Conservation (phyloP, 768 basidiomycete species). For the Tylopilus sp. region DNA sequence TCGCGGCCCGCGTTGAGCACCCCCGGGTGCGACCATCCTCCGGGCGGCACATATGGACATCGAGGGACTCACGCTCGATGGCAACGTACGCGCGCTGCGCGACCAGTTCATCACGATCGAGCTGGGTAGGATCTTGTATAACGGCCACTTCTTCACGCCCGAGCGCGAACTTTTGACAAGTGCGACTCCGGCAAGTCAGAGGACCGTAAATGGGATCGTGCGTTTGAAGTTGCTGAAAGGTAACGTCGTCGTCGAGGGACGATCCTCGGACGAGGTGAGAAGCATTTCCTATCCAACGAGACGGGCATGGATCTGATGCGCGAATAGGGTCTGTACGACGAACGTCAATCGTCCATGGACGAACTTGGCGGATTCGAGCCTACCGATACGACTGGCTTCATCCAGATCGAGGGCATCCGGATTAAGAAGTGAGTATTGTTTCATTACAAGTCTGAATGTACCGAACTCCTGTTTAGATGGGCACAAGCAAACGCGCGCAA, state of each 20-base stretch:
- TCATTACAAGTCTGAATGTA: background rate
- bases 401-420: conserved; percentile 95
- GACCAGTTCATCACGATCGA: conserved; percentile 94
- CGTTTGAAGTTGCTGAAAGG: conserved; percentile 93
- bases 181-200: conserved; percentile 89
- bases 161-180: conserved; percentile 93
- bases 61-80: conserved; percentile 96
- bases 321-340: conserved; percentile 86
- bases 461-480: conserved; percentile 51
- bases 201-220: conserved; percentile 93
- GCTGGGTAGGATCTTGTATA: conserved; percentile 90
- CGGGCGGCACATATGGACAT: conserved; percentile 94
- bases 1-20: conserved; percentile 78
- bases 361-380: conserved; percentile 98
- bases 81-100: conserved; percentile 90
- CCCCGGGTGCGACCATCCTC: conserved; percentile 93
- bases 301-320: background rate
- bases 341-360: conserved; percentile 95
- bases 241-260: conserved; percentile 91
- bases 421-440: conserved; percentile 80
- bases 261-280: conserved; percentile 78
- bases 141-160: conserved; percentile 99
- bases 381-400: conserved; percentile 93
- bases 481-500: conserved; percentile 83
- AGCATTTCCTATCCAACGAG: background rate